A percentile compares a stretch with the other conserved stretches of the same genome.
phyloP scores from a whole-genome alignment of 441 rosid genomes.

The Cnidoscolus chayamansa region DNA sequence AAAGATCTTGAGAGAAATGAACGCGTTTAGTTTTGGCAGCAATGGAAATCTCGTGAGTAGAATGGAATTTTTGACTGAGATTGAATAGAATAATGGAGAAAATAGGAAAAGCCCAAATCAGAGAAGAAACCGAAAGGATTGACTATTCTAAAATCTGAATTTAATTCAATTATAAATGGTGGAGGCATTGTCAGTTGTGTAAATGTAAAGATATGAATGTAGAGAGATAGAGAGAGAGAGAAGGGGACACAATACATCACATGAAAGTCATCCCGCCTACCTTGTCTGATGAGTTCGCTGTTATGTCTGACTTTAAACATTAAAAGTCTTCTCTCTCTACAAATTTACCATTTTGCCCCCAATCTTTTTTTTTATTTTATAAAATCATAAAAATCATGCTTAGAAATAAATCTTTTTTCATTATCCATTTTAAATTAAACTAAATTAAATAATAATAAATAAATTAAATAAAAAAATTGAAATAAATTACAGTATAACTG shows the following conservation, averaged over 20 bases:
- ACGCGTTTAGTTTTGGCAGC: background rate
- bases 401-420: too few relatives aligned
- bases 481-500: too few relatives aligned
- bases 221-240: background rate
- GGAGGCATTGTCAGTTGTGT: background rate
- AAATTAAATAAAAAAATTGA: too few relatives aligned
- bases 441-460: too few relatives aligned
- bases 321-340: background rate
- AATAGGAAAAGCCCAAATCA: background rate
- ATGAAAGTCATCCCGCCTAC: constrained; percentile 12
- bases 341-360: background rate
- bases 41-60: background rate
- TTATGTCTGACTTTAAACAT: constrained; percentile 3
- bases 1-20: background rate
- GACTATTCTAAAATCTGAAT: background rate
- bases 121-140: background rate
- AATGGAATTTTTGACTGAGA: background rate
- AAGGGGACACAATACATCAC: background rate
- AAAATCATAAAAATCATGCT: too few relatives aligned
- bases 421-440: too few relatives aligned
- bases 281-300: constrained; percentile 15
- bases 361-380: background rate
- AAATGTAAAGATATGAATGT: constrained; percentile 13
- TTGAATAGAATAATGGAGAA: background rate
- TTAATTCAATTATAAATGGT: too few relatives aligned